Conservation (phyloP, 352 stramenopile genomes). For the Phytophthora colocasiae region DNA sequence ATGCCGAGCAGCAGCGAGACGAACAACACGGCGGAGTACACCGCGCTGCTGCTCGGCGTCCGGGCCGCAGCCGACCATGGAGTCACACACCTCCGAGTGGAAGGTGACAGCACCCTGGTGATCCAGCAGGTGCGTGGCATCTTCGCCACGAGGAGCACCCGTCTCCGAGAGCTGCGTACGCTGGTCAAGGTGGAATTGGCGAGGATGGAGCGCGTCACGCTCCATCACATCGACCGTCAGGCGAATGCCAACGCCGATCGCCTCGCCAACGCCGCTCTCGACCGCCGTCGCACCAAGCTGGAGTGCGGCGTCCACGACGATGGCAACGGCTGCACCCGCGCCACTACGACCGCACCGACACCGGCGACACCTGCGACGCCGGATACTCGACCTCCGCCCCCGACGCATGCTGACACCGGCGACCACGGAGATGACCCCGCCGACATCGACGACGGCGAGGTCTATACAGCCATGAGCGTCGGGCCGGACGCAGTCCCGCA, state of each 20-base stretch:
- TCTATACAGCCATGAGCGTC: conserved; percentile 13
- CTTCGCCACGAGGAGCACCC: not conserved
- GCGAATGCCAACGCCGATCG: conserved; percentile 27
- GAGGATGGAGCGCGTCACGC: not conserved
- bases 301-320: conserved; percentile 6
- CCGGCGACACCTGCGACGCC: not conserved
- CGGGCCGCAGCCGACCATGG: not conserved
- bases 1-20: not conserved
- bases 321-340: not conserved
- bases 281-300: not conserved
- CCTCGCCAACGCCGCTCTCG: conserved; percentile 15
- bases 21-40: not conserved
- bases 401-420: no score
- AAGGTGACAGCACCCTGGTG: not conserved
- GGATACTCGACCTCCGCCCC: no score
- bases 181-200: no score
- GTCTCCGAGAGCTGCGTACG: not conserved
- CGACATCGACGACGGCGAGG: conserved; percentile 24
- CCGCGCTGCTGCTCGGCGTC: not conserved
- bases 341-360: not conserved
- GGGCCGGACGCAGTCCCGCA: not conserved
- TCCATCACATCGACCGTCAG: conserved; percentile 30
- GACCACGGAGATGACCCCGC: not conserved
- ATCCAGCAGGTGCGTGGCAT: not conserved
- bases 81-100: not conserved